Evolutionary conservation across 768 basidiomycete genomes (phyloP).

Genomic region (Kwoniella botswanensis): DNA sequence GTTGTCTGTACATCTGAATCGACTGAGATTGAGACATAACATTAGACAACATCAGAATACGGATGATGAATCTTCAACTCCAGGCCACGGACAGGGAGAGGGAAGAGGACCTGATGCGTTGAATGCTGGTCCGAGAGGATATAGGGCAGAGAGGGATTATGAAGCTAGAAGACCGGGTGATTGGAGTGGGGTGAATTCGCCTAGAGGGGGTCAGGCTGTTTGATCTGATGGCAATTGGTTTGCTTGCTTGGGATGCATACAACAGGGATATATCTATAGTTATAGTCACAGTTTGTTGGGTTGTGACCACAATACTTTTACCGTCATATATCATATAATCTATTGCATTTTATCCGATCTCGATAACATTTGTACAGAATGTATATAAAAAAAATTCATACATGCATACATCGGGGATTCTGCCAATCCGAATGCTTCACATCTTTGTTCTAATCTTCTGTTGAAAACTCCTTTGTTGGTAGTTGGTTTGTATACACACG

Average conservation of each 20-base stretch:
- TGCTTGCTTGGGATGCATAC: neutral
- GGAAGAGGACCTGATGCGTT: constrained; percentile 41
- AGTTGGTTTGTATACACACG: neutral
- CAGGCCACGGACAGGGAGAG: neutral
- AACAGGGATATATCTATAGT: neutral
- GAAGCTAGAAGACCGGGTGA: constrained; percentile 50
- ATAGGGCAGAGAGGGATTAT: constrained; percentile 44
- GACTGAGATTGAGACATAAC: constrained; percentile 24
- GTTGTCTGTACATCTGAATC: constrained; percentile 24
- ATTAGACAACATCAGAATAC: neutral
- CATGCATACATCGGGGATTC: neutral
- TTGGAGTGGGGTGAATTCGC: neutral
- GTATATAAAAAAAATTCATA: neutral
- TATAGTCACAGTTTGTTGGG: too few species aligned
- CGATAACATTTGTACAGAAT: neutral
- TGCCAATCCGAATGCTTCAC: neutral
- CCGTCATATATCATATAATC: neutral
- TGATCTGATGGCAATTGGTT: neutral
- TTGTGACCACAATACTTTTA: too few species aligned
- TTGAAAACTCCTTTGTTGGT: constrained; percentile 5
- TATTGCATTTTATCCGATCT: neutral
- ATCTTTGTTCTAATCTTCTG: neutral
- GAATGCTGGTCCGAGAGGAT: constrained; percentile 46
- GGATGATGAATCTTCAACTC: neutral
- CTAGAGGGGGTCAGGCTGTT: constrained; percentile 3